phyloP scores from a whole-genome alignment of 305 asterid species.

The Plantago lanceolata region DNA sequence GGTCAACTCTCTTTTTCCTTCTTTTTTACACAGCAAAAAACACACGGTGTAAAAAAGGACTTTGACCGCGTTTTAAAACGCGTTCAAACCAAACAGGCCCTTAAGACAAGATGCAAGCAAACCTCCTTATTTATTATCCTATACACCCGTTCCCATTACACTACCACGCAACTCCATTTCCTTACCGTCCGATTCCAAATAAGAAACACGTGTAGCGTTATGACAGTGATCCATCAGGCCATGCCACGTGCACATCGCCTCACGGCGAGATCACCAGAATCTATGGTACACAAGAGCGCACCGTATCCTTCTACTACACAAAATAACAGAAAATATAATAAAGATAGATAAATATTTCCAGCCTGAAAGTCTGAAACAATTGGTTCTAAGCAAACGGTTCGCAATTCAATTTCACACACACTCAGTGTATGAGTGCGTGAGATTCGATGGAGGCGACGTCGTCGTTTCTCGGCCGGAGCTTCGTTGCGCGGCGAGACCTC shows the following conservation, averaged over 20 bases:
- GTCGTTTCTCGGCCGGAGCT: slow-evolving; percentile 46
- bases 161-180: not conserved
- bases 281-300: not conserved
- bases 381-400: slow-evolving; percentile 61
- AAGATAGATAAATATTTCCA: not conserved
- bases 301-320: not conserved
- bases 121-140: not conserved
- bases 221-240: not conserved
- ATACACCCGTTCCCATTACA: not conserved
- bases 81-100: too few relatives aligned
- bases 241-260: too few relatives aligned
- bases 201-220: too few relatives aligned
- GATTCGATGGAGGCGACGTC: slow-evolving; percentile 58
- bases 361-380: slow-evolving; percentile 1
- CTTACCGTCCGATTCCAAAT: not conserved
- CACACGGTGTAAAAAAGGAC: too few relatives aligned
- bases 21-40: too few relatives aligned
- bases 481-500: slow-evolving; percentile 35
- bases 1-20: too few relatives aligned
- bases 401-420: slow-evolving; percentile 10
- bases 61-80: too few relatives aligned
- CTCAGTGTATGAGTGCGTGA: slow-evolving; percentile 13
- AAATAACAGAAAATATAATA: too few relatives aligned
- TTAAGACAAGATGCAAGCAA: not conserved
- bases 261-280: not conserved